Evolutionary conservation across 2,329 filamentous ascomycete species (phyloP), one percentile per base, ranked within the genome.

Genomic region (Penicillium sp.): DNA sequence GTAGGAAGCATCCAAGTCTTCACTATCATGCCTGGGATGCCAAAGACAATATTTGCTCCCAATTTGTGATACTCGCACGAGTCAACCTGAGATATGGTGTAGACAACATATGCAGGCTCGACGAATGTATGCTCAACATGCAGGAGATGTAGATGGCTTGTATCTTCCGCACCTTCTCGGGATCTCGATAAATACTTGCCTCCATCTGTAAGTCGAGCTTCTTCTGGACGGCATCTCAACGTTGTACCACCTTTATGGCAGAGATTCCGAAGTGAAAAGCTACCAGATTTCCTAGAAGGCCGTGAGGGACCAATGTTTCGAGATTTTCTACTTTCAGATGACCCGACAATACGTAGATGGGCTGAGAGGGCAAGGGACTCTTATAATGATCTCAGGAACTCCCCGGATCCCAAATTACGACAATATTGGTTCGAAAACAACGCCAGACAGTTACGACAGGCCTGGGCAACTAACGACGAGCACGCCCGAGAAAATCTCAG

Each of bases 11-110:
- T 47, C 49, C 29, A 5, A 56, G 53, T 23, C 47, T 64, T 17
- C 57, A 66, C 41, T 62, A 66, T 38, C 31, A 61, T n/a, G 41
- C 61, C 9, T 64, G 62, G 62, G 46, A 58, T n/a, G 60, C 62
- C 5, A 35, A 13, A 9, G 38, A 45, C 4, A 49, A 64, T n/a
- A 61, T 61, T 5, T 26, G 64, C n/a, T 64, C 64, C n/a, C 31
- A 50, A 3, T 64, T 64, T 50, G 60, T 64, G 11, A 66, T 30
- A 9, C 57, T 66, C 7, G 56, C 50, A 21, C 52, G 11, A 8
- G 21, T 45, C 13, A 17, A 51, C 17, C n/a, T 26, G 3, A 15
- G 35, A 3, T 17, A n/a, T 13, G 41, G 21, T 7, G 8, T 3
- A 23, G 6, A 30, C 2, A 19, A 19, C 19, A 35, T 35, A 35